Evolutionary conservation across 768 basidiomycete genomes (phyloP), one percentile per base, ranked within the genome.

Genomic region (Podaxis sp.): DNA sequence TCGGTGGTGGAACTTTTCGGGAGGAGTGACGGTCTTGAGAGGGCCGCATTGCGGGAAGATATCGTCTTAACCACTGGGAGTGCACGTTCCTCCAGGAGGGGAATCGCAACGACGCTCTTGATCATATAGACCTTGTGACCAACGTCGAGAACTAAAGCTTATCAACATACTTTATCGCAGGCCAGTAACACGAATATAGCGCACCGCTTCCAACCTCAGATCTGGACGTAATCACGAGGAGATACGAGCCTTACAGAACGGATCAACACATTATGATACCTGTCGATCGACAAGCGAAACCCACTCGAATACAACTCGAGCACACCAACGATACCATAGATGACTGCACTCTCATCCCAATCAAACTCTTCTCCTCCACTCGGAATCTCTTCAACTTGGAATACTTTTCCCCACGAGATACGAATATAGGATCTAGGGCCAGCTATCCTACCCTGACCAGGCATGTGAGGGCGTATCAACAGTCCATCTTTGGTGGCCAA

Each of bases 241-340:
- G 73, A 75, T 92, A 87, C 7, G 91, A 89, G 37, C 82, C 92
- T 93, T 59, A 16, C 50, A 28, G 62, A 16, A 47, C 21, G 32
- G 59, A 56, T 56, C 42, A 48, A 54, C 61, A 46, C 55, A 62
- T 50, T 61, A 54, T 55, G 53, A 25, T 40, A n/a, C 32, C 32
- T 32, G 32, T 32, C 27, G 57, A 27, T 42, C 55, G 5, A 47
- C 61, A 62, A 46, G 35, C 42, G 18, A 46, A 57, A 61, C 76
- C 61, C 73, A 93, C 91, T 83, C 67, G 87, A 81, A 68, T 86
- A 90, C 23, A 94, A 72, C 62, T 86, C 84, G 62, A 94, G 68
- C 16, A 90, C 75, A 14, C 91, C 91, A 47, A 93, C 75, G 63
- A 94, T 83, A 11, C 91, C 92, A 70, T 91, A 88, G 10, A 91